phyloP scores from a whole-genome alignment of 345 rosid species.

The Rhodomyrtus tomentosa region DNA sequence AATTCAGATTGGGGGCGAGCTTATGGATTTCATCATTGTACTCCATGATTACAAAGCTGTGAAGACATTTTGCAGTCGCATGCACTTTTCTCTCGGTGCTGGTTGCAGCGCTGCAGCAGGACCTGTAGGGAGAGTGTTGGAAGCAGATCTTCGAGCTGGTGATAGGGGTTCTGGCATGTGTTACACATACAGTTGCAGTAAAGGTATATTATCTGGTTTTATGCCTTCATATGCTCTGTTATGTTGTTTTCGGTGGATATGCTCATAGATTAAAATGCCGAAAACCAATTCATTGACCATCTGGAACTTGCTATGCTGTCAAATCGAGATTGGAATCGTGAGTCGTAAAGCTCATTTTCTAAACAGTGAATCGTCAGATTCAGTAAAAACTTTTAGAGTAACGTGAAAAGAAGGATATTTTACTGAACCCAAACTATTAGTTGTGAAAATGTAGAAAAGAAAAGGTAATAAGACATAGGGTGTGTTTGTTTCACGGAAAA shows the following conservation, averaged over 20 bases:
- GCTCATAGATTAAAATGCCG: not conserved
- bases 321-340: not conserved
- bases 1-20: conserved; percentile 81
- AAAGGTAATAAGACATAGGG: not conserved
- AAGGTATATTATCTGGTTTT: conserved; percentile 33
- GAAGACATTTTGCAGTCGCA: conserved; percentile 89
- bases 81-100: conserved; percentile 95
- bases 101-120: conserved; percentile 99
- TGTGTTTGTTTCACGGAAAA: too few relatives aligned
- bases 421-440: not conserved
- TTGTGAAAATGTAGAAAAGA: not conserved
- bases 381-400: not conserved
- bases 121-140: conserved; percentile 91
- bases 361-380: not conserved
- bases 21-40: conserved; percentile 88
- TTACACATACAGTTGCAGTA: conserved; percentile 93
- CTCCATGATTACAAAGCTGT: conserved; percentile 88
- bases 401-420: not conserved
- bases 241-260: not conserved
- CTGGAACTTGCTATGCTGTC: not conserved
- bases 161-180: conserved; percentile 88
- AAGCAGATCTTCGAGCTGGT: conserved; percentile 94
- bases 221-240: not conserved
- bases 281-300: not conserved
- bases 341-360: not conserved